A percentile compares a stretch with the other conserved stretches of the same genome.
Evolutionary conservation across 257 asterid species (phyloP).

Genomic region (Petunia axillaris): DNA sequence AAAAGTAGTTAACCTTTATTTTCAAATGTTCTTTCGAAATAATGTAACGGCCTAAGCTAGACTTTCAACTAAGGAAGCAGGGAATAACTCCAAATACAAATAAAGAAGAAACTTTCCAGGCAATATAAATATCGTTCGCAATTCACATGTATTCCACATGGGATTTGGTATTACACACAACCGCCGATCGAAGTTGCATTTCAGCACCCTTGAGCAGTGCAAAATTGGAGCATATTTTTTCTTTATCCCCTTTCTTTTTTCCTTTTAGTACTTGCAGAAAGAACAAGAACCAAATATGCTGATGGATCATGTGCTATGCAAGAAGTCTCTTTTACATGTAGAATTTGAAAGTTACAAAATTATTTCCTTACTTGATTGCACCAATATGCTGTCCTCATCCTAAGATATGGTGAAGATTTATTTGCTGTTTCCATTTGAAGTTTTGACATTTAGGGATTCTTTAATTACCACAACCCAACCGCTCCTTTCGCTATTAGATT

Average conservation of each 20-base stretch:
- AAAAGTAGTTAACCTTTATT: too few relatives aligned
- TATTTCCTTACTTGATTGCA: conserved; percentile 17
- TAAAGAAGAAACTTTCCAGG: conserved; percentile 10
- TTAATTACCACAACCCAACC: conserved; percentile 14
- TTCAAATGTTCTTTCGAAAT: too few relatives aligned
- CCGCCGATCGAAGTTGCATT: background rate
- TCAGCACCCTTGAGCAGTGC: background rate
- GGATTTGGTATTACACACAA: background rate
- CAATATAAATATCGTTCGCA: background rate
- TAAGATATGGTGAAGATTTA: conserved; percentile 24
- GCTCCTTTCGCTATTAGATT: background rate
- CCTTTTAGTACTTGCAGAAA: background rate
- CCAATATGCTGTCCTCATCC: conserved; percentile 21
- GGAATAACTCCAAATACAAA: conserved; percentile 14
- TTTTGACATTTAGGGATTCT: conserved; percentile 24
- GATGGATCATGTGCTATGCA: conserved; percentile 12
- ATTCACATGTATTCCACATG: conserved; percentile 29
- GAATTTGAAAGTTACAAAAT: background rate
- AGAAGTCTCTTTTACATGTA: background rate
- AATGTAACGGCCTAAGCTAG: background rate
- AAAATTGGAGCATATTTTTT: background rate
- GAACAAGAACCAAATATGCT: conserved; percentile 20
- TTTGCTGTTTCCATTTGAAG: background rate
- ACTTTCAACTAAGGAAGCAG: background rate
- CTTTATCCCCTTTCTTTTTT: background rate